Conservation (phyloP, 192 early-diverging fungal genomes). For the Rhizoclosmatium sp. region DNA sequence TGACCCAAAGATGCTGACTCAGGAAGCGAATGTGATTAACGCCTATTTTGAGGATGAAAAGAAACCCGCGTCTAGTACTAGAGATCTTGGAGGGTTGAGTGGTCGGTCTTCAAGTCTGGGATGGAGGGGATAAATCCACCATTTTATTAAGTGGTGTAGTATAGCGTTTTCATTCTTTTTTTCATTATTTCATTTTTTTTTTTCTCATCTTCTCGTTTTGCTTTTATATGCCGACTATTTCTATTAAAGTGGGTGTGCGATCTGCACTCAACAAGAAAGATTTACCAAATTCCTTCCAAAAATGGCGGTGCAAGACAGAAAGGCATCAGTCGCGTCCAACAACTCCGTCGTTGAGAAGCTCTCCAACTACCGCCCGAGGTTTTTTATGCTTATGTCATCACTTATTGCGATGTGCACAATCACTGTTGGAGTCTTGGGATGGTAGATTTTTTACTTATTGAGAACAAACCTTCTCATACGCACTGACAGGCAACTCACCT, state of each 20-base stretch:
- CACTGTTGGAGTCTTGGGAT: background rate
- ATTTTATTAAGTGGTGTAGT: too few relatives aligned
- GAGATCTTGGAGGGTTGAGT: background rate
- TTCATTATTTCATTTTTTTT: too few relatives aligned
- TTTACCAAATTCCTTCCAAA: too few relatives aligned
- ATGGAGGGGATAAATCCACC: background rate
- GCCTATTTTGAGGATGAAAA: slow-evolving; percentile 22
- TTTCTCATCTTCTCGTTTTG: too few relatives aligned
- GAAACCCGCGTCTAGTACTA: too few relatives aligned
- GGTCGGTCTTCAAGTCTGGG: slow-evolving; percentile 19
- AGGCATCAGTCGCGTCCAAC: too few relatives aligned
- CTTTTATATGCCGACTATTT: too few relatives aligned
- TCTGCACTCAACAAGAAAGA: too few relatives aligned
- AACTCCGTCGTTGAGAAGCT: too few relatives aligned
- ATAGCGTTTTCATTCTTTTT: too few relatives aligned
- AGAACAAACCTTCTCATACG: background rate
- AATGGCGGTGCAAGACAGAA: too few relatives aligned
- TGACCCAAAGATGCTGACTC: background rate
- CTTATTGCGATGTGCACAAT: background rate
- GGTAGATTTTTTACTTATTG: background rate
- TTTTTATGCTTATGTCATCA: background rate
- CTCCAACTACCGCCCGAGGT: background rate
- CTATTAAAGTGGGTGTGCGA: too few relatives aligned
- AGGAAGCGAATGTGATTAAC: slow-evolving; percentile 20
- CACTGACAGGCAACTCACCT: background rate